Base-by-base conservation (phyloP, 257 asterid genomes). In the Primulina eburnea region DNA sequence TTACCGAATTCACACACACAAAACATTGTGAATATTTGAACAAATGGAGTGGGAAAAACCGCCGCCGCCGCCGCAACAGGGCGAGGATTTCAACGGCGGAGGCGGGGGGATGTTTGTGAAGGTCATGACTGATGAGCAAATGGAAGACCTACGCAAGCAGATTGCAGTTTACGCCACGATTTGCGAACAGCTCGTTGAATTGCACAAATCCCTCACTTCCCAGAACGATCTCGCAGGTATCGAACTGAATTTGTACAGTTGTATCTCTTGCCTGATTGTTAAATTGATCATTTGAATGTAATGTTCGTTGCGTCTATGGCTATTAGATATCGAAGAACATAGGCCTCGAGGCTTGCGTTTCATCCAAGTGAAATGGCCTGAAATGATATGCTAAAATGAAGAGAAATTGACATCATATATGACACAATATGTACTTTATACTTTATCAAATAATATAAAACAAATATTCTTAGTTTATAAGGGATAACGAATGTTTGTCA, bases 81-180 rank as follows among this genome's bases (percentile, higher is more conserved):
- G 73, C 73, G 92, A 85, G 69, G 90, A 84, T 35, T 63, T 87
- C 26, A 73, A 53, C 62, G 82, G 72, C 65, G 77, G 83, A 7
- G 83, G 73, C 47, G 82, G 89, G 5, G 96, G 86, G 71, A 82
- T 86, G 82, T 94, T 86, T 65, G 96, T 94, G 70, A 94, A 91
- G 79, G 99, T 94, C 66, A 94, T 94, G 99, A 94, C 97, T 0
- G 99, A 94, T 69, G 97, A 94, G 78, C 99, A 94, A 84, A 87
- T 94, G 92, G 97, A 94, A 76, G 89, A 86, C 16, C 88, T 94
- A 33, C 87, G 99, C 58, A 91, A 94, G 84, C 99, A 94, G 86
- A 94, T 94, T 59, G 97, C 97, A 2, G 96, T 85, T 16, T 94
- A 91, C 68, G 95, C 97, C 75, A 85, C 95, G 82, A 89, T 94